Percentiles rank a stretch among this genome's conserved stretches.
phyloP scores from a whole-genome alignment of 1,284 basidiomycete genomes.

The Lignosus rhinocerotis region DNA sequence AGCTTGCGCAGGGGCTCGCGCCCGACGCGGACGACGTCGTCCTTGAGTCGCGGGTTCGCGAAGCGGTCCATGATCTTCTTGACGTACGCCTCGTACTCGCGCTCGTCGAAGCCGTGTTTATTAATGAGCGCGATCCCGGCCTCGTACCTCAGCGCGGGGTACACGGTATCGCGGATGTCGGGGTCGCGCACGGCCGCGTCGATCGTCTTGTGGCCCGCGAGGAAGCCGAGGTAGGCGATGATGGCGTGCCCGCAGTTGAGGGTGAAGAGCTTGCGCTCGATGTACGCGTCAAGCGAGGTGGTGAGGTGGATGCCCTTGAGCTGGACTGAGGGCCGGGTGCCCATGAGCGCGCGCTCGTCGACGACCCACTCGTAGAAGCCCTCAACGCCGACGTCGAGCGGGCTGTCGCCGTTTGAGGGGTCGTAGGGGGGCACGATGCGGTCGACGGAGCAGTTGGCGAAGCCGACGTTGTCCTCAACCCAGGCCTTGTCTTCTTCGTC shows the following conservation, averaged over 20 bases:
- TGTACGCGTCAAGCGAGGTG: constrained; percentile 36
- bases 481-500: constrained; percentile 31
- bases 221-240: constrained; percentile 40
- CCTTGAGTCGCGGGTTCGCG: constrained; percentile 37
- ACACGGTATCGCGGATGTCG: constrained; percentile 24
- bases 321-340: constrained; percentile 26
- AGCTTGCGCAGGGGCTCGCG: constrained; percentile 42
- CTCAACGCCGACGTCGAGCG: constrained; percentile 43
- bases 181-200: constrained; percentile 31
- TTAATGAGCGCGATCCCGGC: constrained; percentile 30
- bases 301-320: constrained; percentile 38
- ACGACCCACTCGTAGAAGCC: constrained; percentile 44
- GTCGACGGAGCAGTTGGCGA: constrained; percentile 44
- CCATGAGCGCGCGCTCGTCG: constrained; percentile 33
- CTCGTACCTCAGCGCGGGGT: constrained; percentile 28
- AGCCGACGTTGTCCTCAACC: constrained; percentile 35
- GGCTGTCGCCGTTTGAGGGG: constrained; percentile 15
- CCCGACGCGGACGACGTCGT: constrained; percentile 39
- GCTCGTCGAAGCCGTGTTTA: constrained; percentile 29
- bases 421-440: constrained; percentile 41
- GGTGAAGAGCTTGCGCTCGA: constrained; percentile 45
- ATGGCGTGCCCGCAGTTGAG: constrained; percentile 44
- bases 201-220: constrained; percentile 33
- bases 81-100: constrained; percentile 36
- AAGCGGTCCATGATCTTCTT: constrained; percentile 37